Evolutionary conservation across 2,329 filamentous ascomycete species (phyloP).

Genomic region (Fusarium sp.): DNA sequence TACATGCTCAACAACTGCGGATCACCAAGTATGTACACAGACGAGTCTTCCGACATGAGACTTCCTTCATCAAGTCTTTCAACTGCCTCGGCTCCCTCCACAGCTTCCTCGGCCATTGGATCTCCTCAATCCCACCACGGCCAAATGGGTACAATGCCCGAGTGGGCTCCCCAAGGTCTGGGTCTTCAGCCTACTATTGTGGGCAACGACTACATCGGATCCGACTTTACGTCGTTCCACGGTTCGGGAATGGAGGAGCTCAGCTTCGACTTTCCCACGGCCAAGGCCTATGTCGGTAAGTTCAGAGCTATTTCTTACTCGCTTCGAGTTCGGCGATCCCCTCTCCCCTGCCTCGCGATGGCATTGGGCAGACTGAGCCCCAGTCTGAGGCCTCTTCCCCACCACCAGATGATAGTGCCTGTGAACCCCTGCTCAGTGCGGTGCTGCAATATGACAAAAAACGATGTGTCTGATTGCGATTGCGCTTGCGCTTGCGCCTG

Average conservation of each 20-base stretch:
- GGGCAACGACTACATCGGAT: conserved; percentile 65
- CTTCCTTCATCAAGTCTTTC: conserved; percentile 70
- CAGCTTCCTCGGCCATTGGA: conserved; percentile 74
- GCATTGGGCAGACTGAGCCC: conserved; percentile 38
- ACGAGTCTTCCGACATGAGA: conserved; percentile 62
- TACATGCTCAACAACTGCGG: conserved; percentile 62
- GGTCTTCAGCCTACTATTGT: conserved; percentile 74
- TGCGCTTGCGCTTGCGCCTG: conserved; percentile 22
- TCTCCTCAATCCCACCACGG: conserved; percentile 74
- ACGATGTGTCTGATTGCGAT: conserved; percentile 28
- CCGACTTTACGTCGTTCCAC: conserved; percentile 68
- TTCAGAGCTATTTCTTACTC: conserved; percentile 48
- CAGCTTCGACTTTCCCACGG: conserved; percentile 61
- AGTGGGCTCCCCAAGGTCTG: conserved; percentile 68
- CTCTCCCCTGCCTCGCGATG: conserved; percentile 30
- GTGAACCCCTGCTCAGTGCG: conserved; percentile 31
- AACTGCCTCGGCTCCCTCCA: conserved; percentile 71
- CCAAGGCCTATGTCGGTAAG: conserved; percentile 71
- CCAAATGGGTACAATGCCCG: conserved; percentile 67
- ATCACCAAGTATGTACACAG: conserved; percentile 63
- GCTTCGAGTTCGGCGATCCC: conserved; percentile 37
- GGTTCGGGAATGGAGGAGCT: conserved; percentile 64
- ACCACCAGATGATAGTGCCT: conserved; percentile 36
- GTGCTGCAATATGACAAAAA: conserved; percentile 23
- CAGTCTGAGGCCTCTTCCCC: conserved; percentile 40